These are phyloP conservation scores for Prinsepia uniflora DNA, from an alignment of 306 rosid genomes.

Conservation along the genomic window DNA sequence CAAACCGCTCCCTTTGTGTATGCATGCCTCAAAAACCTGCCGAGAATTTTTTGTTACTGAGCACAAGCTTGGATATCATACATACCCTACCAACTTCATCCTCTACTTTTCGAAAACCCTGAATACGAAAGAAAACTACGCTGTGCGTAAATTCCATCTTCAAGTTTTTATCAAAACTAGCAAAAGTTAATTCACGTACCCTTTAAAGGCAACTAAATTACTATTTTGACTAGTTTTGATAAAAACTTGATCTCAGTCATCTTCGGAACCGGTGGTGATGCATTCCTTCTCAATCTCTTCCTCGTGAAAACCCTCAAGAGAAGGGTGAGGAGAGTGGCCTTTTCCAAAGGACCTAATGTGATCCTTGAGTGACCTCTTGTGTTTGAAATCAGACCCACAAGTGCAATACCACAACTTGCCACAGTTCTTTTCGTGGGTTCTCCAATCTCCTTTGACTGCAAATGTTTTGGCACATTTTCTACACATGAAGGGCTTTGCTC, in stretches of 20 bases:
- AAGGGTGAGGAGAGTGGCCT: constrained; percentile 53
- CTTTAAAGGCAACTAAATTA: background rate
- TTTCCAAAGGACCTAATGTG: constrained; percentile 81
- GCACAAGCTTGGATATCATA: constrained; percentile 53
- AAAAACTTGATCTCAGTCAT: constrained; percentile 13
- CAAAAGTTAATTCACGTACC: background rate
- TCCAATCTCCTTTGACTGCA: constrained; percentile 95
- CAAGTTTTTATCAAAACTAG: constrained; percentile 9
- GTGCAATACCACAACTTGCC: constrained; percentile 94
- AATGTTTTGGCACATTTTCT: constrained; percentile 80
- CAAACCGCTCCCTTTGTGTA: constrained; percentile 57
- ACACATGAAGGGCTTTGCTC: constrained; percentile 75
- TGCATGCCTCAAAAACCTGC: constrained; percentile 14
- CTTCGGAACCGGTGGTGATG: constrained; percentile 57
- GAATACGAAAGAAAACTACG: background rate
- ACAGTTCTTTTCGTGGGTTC: constrained; percentile 95
- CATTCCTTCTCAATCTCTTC: constrained; percentile 70
- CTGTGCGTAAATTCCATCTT: background rate
- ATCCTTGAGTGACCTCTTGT: constrained; percentile 89
- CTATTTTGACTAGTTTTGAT: constrained; percentile 3
- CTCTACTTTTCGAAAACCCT: background rate
- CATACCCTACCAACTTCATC: constrained; percentile 5
- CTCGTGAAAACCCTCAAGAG: constrained; percentile 50
- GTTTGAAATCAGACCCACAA: constrained; percentile 95
- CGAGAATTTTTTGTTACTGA: constrained; percentile 78